A percentile compares a stretch with the other conserved stretches of the same genome.
Conservation (phyloP, 495 filamentous ascomycete species). For the Neurospora hispaniola region DNA sequence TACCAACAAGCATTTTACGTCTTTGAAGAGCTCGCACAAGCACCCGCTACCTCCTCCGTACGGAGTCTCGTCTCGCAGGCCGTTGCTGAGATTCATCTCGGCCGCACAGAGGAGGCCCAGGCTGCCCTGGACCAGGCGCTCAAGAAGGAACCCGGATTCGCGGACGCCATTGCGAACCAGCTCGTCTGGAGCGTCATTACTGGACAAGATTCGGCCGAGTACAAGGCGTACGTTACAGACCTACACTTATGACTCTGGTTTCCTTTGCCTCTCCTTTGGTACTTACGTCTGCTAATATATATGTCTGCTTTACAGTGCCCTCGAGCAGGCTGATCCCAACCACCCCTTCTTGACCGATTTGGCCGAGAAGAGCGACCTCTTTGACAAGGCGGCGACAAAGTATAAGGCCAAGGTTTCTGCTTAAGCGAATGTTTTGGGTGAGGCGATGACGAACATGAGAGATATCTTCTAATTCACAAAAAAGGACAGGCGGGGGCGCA, state of each 20-base stretch:
- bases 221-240: constrained; percentile 41
- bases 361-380: constrained; percentile 64
- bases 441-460: background rate
- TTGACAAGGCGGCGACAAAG: constrained; percentile 70
- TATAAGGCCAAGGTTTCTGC: constrained; percentile 63
- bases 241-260: background rate
- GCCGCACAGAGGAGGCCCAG: constrained; percentile 80
- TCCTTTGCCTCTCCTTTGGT: background rate
- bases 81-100: constrained; percentile 83
- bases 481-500: background rate
- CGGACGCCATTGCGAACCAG: constrained; percentile 67
- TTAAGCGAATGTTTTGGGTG: constrained; percentile 16
- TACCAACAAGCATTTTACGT: constrained; percentile 98
- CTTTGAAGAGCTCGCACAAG: constrained; percentile 90
- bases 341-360: constrained; percentile 60
- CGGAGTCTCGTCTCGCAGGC: constrained; percentile 74
- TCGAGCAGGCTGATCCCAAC: constrained; percentile 45
- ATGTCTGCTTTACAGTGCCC: constrained; percentile 30
- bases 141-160: constrained; percentile 57
- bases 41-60: constrained; percentile 57
- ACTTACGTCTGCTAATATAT: background rate
- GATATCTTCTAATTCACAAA: background rate
- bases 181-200: constrained; percentile 67
- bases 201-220: constrained; percentile 55
- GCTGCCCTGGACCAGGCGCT: constrained; percentile 71